phyloP scores from a whole-genome alignment of 228 moss, liverwort and hornwort species.

The Sphagnum fallax region DNA sequence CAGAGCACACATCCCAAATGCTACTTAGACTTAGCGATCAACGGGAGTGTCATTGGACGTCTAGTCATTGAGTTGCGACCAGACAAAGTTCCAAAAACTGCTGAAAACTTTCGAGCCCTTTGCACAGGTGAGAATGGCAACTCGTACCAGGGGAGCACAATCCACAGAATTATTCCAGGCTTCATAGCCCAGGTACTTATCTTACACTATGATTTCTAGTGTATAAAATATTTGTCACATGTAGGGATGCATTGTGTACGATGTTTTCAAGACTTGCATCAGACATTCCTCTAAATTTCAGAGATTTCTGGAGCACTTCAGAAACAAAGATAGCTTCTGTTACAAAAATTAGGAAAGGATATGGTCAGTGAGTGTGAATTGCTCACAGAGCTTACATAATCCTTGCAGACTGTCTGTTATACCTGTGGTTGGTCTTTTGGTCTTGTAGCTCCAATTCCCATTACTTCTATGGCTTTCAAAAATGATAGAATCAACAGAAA shows the following conservation, averaged over 20 bases:
- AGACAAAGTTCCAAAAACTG: constrained; percentile 70
- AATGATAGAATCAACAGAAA: neutral
- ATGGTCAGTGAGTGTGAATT: neutral
- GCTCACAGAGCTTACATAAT: neutral
- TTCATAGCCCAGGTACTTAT: constrained; percentile 73
- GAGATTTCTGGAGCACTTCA: neutral
- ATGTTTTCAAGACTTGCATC: neutral
- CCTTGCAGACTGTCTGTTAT: neutral
- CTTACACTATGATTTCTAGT: neutral
- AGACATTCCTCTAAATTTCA: neutral
- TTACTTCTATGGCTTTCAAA: neutral
- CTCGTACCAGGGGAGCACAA: constrained; percentile 56
- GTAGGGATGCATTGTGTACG: neutral
- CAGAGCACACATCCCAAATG: constrained; percentile 47
- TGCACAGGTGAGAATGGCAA: constrained; percentile 67
- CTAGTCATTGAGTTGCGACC: constrained; percentile 58
- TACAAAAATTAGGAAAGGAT: too few species aligned
- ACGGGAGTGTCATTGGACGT: constrained; percentile 58
- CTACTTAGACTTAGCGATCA: constrained; percentile 66
- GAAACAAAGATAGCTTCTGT: too few species aligned
- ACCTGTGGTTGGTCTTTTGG: neutral
- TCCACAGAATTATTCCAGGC: constrained; percentile 66
- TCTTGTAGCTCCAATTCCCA: neutral
- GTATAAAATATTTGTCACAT: neutral
- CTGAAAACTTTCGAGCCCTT: constrained; percentile 62